phyloP scores from a whole-genome alignment of 805 yeast genomes.

The Candida dajiaensis region DNA sequence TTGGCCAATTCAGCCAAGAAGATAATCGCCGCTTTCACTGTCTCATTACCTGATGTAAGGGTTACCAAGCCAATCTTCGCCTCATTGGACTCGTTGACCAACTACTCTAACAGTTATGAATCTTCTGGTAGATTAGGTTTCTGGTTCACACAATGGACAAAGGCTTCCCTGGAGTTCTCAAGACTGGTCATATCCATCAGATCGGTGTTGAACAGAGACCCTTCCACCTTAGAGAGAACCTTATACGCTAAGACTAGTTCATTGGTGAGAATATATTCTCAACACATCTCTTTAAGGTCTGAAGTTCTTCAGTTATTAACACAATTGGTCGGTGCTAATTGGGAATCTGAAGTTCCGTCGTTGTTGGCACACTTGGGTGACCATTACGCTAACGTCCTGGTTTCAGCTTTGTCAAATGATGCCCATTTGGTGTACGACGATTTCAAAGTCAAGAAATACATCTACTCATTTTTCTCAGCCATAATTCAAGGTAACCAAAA shows the following conservation, averaged over 20 bases:
- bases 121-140: conserved; percentile 38
- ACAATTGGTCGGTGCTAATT: conserved; percentile 47
- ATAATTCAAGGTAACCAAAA: conserved; percentile 70
- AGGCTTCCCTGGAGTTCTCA: conserved; percentile 48
- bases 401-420: conserved; percentile 55
- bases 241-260: conserved; percentile 51
- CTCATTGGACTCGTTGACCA: conserved; percentile 41
- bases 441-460: conserved; percentile 43
- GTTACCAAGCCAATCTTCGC: conserved; percentile 47
- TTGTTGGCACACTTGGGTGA: conserved; percentile 74
- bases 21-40: conserved; percentile 52
- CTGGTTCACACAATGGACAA: conserved; percentile 45
- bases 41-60: conserved; percentile 44
- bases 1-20: conserved; percentile 45
- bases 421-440: conserved; percentile 52
- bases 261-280: conserved; percentile 53
- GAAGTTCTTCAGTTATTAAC: conserved; percentile 52
- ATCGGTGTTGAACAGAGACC: conserved; percentile 37
- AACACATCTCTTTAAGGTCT: conserved; percentile 40
- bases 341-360: conserved; percentile 66
- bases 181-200: conserved; percentile 53
- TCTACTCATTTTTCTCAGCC: conserved; percentile 61
- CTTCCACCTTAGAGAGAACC: conserved; percentile 60
- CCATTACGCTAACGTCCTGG: conserved; percentile 51
- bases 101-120: conserved; percentile 31